Evolutionary conservation across 1,284 basidiomycete genomes (phyloP).

Genomic region (Pseudozyma sp.): DNA sequence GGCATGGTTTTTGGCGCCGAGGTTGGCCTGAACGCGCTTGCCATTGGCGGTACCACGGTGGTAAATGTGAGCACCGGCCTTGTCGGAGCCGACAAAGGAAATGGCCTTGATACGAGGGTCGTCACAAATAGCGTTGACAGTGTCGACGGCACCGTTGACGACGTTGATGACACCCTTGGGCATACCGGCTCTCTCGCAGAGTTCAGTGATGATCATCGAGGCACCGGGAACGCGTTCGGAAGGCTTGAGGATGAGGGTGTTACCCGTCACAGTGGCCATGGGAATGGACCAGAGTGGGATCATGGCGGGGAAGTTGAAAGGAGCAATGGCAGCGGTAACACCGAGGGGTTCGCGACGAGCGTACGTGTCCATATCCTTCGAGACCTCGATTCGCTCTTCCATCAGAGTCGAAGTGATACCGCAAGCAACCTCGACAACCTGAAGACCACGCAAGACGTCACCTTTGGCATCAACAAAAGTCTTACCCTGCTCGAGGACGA

Average conservation of each 20-base stretch:
- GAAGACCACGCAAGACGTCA: constrained; percentile 90
- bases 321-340: constrained; percentile 59
- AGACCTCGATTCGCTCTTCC: constrained; percentile 90
- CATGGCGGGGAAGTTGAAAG: constrained; percentile 76
- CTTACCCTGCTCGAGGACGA: constrained; percentile 68
- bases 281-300: constrained; percentile 85
- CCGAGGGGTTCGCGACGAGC: constrained; percentile 79
- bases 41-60: constrained; percentile 80
- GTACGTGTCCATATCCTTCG: constrained; percentile 97
- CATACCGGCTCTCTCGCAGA: constrained; percentile 82
- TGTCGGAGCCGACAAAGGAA: constrained; percentile 96
- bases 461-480: constrained; percentile 84
- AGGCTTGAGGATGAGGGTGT: constrained; percentile 93
- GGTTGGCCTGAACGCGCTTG: constrained; percentile 93
- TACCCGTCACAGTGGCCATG: constrained; percentile 84
- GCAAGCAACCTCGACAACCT: constrained; percentile 91
- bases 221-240: constrained; percentile 97
- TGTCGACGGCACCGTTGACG: constrained; percentile 87
- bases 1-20: constrained; percentile 85
- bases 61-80: constrained; percentile 93
- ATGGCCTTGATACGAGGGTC: constrained; percentile 91
- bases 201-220: constrained; percentile 95
- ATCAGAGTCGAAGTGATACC: constrained; percentile 85
- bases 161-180: constrained; percentile 70
- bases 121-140: constrained; percentile 94